phyloP scores from a whole-genome alignment of 768 basidiomycete species.

The Leccinum longicurvipes region DNA sequence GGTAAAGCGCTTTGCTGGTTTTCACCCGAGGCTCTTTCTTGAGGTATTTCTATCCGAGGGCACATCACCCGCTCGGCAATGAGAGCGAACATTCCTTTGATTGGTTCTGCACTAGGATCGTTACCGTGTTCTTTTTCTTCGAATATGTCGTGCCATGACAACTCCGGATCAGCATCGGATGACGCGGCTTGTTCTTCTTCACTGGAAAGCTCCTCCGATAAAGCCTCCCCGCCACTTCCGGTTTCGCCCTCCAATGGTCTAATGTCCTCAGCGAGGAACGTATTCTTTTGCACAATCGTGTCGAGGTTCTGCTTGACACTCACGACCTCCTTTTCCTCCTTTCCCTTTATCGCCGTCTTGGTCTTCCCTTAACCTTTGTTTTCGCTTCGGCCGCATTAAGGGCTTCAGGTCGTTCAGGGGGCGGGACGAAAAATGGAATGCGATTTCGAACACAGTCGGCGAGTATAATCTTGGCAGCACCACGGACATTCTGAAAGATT shows the following conservation, averaged over 20 bases:
- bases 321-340: constrained; percentile 38
- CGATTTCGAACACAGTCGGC: constrained; percentile 97
- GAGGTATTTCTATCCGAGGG: constrained; percentile 34
- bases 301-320: constrained; percentile 85
- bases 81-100: constrained; percentile 18
- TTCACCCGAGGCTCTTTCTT: constrained; percentile 67
- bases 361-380: constrained; percentile 53
- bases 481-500: too few relatives aligned
- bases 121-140: constrained; percentile 46
- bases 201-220: constrained; percentile 31
- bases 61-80: constrained; percentile 24
- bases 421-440: constrained; percentile 93
- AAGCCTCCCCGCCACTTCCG: constrained; percentile 31
- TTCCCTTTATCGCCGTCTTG: constrained; percentile 30
- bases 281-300: constrained; percentile 85
- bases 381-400: too few relatives aligned
- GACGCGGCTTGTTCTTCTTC: constrained; percentile 43
- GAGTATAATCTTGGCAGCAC: constrained; percentile 90
- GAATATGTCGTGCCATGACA: constrained; percentile 89
- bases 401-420: constrained; percentile 78
- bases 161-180: constrained; percentile 38
- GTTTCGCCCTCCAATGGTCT: constrained; percentile 57
- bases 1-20: constrained; percentile 44
- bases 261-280: constrained; percentile 84
- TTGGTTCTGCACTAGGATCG: too few relatives aligned